Percentiles rank a stretch among this genome's conserved stretches.
These are phyloP conservation scores for Meyerozyma smithsonii DNA, from an alignment of 1,139 yeast species.

Conservation along the genomic window DNA sequence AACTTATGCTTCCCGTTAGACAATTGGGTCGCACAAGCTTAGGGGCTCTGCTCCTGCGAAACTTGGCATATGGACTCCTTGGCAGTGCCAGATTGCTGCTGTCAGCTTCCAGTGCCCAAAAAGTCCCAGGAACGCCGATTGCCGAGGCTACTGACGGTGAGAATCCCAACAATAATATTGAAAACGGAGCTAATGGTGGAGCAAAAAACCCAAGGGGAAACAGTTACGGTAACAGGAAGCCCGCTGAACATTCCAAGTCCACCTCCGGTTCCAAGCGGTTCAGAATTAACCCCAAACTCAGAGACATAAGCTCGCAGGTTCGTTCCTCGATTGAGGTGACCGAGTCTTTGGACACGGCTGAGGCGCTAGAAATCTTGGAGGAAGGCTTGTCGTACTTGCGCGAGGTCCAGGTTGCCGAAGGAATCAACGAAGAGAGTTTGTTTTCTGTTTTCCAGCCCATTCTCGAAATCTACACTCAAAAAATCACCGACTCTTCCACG, in stretches of 20 bases:
- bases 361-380: slow-evolving; percentile 35
- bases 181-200: neutral
- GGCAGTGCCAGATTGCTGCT: neutral
- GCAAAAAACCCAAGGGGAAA: neutral
- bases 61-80: neutral
- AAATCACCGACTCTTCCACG: slow-evolving; percentile 11
- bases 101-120: neutral
- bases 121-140: no score
- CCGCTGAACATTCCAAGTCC: neutral
- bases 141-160: neutral
- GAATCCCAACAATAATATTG: neutral
- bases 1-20: slow-evolving; percentile 18
- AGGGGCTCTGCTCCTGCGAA: neutral
- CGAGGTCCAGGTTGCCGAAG: slow-evolving; percentile 33
- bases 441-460: slow-evolving; percentile 25
- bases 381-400: slow-evolving; percentile 40
- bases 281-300: slow-evolving; percentile 21
- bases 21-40: slow-evolving; percentile 16
- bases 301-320: slow-evolving; percentile 33
- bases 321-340: slow-evolving; percentile 19
- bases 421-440: slow-evolving; percentile 22
- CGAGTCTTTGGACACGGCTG: slow-evolving; percentile 19
- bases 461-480: slow-evolving; percentile 11
- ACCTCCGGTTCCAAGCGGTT: slow-evolving; percentile 2
- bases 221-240: neutral